These are phyloP conservation scores for Penicillium frequentans DNA, from an alignment of 2,329 filamentous ascomycete genomes.

Conservation along the genomic window DNA sequence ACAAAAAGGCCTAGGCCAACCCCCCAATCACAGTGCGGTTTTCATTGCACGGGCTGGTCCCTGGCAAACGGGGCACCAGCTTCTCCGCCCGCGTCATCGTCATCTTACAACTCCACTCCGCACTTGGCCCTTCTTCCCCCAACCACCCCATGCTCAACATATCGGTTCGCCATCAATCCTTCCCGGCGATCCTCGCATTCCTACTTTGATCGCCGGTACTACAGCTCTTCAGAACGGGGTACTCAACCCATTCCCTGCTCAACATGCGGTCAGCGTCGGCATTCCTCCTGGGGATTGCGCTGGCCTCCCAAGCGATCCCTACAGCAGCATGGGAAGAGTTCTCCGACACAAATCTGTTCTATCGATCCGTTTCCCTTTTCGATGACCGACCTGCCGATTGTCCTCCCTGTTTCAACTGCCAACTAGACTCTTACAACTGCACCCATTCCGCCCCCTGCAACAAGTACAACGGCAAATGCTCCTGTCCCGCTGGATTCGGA, in stretches of 20 bases:
- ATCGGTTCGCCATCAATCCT: background rate
- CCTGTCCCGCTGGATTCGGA: slow-evolving; percentile 88
- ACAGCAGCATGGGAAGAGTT: slow-evolving; percentile 50
- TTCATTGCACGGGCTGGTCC: slow-evolving; percentile 6
- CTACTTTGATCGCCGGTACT: slow-evolving; percentile 7
- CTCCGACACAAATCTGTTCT: slow-evolving; percentile 59
- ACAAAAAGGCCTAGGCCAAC: background rate
- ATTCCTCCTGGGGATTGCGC: slow-evolving; percentile 24
- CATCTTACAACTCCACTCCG: slow-evolving; percentile 19
- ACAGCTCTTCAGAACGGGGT: slow-evolving; percentile 7
- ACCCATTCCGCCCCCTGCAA: slow-evolving; percentile 89
- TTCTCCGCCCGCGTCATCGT: slow-evolving; percentile 37
- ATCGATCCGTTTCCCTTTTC: slow-evolving; percentile 69
- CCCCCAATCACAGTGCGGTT: background rate
- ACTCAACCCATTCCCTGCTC: slow-evolving; percentile 6
- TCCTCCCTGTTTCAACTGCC: slow-evolving; percentile 85
- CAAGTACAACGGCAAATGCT: slow-evolving; percentile 86
- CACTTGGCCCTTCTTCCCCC: slow-evolving; percentile 4
- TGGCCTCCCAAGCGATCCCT: slow-evolving; percentile 25
- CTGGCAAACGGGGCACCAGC: slow-evolving; percentile 21
- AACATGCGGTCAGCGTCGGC: slow-evolving; percentile 29
- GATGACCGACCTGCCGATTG: slow-evolving; percentile 63
- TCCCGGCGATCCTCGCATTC: slow-evolving; percentile 9
- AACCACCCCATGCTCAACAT: slow-evolving; percentile 3
- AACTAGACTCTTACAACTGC: slow-evolving; percentile 87